Evolutionary conservation across 345 rosid species (phyloP).

Genomic region (Sonneratia caseolaris): DNA sequence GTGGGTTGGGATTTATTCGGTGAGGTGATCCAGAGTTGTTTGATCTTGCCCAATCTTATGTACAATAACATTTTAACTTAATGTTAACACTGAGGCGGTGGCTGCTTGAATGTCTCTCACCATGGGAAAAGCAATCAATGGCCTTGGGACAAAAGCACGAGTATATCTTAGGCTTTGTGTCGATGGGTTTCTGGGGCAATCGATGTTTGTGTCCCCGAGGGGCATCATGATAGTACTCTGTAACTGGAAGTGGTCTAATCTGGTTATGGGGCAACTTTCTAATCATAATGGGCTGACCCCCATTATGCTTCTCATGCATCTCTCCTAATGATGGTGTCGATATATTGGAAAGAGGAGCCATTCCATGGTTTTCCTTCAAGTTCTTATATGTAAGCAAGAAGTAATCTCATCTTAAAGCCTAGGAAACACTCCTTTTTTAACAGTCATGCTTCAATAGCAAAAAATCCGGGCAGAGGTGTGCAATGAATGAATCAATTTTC

Average conservation of each 20-base stretch:
- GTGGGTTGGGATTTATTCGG: constrained; percentile 26
- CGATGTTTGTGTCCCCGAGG: background rate
- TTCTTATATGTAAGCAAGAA: too few relatives aligned
- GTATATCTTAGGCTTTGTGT: too few relatives aligned
- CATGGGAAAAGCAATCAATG: too few relatives aligned
- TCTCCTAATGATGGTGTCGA: background rate
- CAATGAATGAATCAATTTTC: too few relatives aligned
- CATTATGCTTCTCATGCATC: background rate
- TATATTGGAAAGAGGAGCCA: too few relatives aligned
- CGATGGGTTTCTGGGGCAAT: background rate
- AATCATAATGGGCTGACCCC: background rate
- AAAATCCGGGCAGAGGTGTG: too few relatives aligned
- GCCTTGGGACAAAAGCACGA: too few relatives aligned
- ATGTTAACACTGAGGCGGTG: constrained; percentile 3
- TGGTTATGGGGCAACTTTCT: background rate
- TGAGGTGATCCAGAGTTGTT: constrained; percentile 15
- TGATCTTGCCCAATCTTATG: constrained; percentile 28
- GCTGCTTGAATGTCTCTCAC: constrained; percentile 3
- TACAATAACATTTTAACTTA: constrained; percentile 45
- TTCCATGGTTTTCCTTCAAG: too few relatives aligned
- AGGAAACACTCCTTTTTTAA: too few relatives aligned
- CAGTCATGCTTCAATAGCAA: too few relatives aligned
- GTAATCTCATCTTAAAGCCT: too few relatives aligned
- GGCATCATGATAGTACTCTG: background rate
- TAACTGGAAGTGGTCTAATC: background rate